phyloP scores from a whole-genome alignment of 2,329 filamentous ascomycete species.

The Lachnum nothofagi region DNA sequence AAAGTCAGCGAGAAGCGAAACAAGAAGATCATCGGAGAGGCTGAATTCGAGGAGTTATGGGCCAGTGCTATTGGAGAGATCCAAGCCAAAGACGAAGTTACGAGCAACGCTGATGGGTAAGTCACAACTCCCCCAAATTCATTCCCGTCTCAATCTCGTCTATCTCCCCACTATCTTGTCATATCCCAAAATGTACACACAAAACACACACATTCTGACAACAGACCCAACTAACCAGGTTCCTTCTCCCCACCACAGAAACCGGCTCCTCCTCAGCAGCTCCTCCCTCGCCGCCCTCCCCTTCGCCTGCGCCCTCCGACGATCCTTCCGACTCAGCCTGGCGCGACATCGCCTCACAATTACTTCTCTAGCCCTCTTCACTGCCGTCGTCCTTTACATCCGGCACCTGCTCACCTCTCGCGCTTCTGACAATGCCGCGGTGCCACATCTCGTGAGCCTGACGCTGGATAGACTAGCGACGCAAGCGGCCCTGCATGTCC shows the following conservation, averaged over 20 bases:
- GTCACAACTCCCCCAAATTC: constrained; percentile 29
- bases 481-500: constrained; percentile 74
- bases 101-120: constrained; percentile 50
- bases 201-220: constrained; percentile 49
- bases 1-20: constrained; percentile 69
- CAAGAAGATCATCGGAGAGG: constrained; percentile 76
- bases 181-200: constrained; percentile 32
- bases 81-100: constrained; percentile 55
- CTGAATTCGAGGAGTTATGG: constrained; percentile 91
- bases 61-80: constrained; percentile 68
- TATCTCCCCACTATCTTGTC: constrained; percentile 24
- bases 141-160: constrained; percentile 10
- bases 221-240: constrained; percentile 83
- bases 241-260: constrained; percentile 66
- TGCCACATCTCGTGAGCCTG: constrained; percentile 79
- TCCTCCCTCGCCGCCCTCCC: constrained; percentile 88
- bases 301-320: constrained; percentile 73
- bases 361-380: constrained; percentile 56
- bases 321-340: constrained; percentile 73
- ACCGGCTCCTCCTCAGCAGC: constrained; percentile 67
- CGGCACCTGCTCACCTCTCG: constrained; percentile 59
- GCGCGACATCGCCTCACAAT: constrained; percentile 82
- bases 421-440: constrained; percentile 56
- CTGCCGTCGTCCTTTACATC: constrained; percentile 54
- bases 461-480: constrained; percentile 77